Base-by-base conservation (phyloP, 164 flowering plant species). In the Berberis thunbergii region DNA sequence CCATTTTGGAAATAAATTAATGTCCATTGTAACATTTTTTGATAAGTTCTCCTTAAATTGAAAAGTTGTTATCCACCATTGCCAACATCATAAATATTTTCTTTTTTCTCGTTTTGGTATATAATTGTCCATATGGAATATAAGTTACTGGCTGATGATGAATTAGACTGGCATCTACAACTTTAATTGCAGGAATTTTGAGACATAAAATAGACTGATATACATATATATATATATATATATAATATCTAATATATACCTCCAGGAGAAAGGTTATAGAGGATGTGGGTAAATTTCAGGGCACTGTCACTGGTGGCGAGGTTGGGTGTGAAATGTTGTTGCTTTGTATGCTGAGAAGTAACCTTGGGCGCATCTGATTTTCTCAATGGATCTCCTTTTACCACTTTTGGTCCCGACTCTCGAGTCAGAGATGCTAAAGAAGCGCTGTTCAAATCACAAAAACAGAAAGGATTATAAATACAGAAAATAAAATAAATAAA, bases 181-280 rank as follows among this genome's bases (percentile, higher is more conserved):
- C 26, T 26, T 26, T 26, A 26, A 26, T 26, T 26, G 26, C 26
- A 26, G 26, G 26, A 26, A 26, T 26, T 26, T 26, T 26, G 26
- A 26, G 26, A 26, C 26, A 26, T 26, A 26, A 26, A 26, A 26
- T 26, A 26, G 26, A 26, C 26, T 26, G 26, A 26, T 26, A 26
- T 26, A 26, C 26, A 26, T 26, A 26, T 26, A 26, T 26, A 26
- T 26, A 26, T 26, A 26, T 26, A 26, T 26, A 26, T 26, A 26
- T 26, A 26, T 26, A 26, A 26, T 26, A 26, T 26, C 0, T 26
- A 26, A 26, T 26, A 26, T 26, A 10, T 62, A 89, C 98, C 98
- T 3, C 83, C 91, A 6, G 99, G 97, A 4, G 97, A 89, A 68
- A 94, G 96, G 70, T 94, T 94, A 83, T 94, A 89, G 75, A 94